Base-by-base conservation (phyloP, 2,329 filamentous ascomycete genomes). In the Bipolaris bicolor region DNA sequence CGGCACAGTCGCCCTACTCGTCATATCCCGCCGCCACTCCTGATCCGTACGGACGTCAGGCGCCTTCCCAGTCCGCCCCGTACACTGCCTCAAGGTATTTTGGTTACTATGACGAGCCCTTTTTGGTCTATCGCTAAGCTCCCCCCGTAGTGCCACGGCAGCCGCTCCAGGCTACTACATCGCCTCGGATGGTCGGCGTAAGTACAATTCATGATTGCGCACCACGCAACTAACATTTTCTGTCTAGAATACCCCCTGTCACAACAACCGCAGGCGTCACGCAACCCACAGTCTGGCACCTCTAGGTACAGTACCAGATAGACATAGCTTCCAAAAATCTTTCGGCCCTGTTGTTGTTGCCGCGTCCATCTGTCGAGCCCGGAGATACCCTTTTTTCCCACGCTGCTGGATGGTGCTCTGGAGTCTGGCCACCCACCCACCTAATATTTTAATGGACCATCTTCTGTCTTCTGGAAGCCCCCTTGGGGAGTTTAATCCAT, bases 71-170 rank as follows among this genome's bases (percentile, higher is more conserved):
- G 34, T 60, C 70, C 41, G 50, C 63, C 43, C 54, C 60, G 47
- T 64, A 70, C 60, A 41, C 66, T 49, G 58, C 68, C 60, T 69
- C 74, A 71, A 78, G 76, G 76, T 78, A 78, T 77, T 78, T 77
- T 74, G 73, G 75, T 65, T 74, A 75, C 59, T 72, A 63, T 63
- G 68, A 75, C 67, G 68, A 71, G 47, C 60, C 63, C 46, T 76
- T 64, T 73, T 74, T 75, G 74, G 75, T 73, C 62, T 75, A 74
- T 73, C 71, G 70, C 75, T 77, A 76, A 77, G 69, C 68, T 9
- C 70, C 66, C 57, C 56, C 66, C 57, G 55, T 68, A 75, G 71
- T 71, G 49, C 67, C 66, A 44, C 68, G 58, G 65, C 66, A 55
- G 65, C 69, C 57, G 64, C 66, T 33, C 71, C 72, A 55, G 72